Evolutionary conservation across 441 rosid genomes (phyloP).

Genomic region (Sinapis alba): DNA sequence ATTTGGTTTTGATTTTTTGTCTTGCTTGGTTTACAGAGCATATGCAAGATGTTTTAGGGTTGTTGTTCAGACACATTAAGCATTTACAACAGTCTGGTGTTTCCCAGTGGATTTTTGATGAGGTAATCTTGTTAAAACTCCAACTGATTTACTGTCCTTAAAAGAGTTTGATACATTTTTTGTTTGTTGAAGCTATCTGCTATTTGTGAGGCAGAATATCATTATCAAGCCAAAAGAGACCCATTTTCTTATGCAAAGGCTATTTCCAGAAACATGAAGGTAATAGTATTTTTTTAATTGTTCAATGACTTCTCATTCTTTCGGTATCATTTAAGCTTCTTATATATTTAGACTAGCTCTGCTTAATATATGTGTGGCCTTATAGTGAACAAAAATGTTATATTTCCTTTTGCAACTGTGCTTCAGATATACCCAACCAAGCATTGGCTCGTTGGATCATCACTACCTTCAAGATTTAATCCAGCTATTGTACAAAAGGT

Average conservation of each 20-base stretch:
- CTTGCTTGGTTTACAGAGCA: not conserved
- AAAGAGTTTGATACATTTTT: not conserved
- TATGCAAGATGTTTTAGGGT: not conserved
- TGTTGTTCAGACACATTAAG: not conserved
- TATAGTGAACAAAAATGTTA: not conserved
- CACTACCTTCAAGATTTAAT: not conserved
- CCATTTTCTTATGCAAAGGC: not conserved
- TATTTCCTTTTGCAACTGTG: not conserved
- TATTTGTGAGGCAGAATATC: not conserved
- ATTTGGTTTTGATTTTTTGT: not conserved
- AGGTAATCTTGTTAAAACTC: not conserved
- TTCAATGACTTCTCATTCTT: not conserved
- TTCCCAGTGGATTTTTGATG: not conserved
- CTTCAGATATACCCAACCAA: not conserved
- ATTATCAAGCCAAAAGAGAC: not conserved
- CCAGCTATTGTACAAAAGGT: not conserved
- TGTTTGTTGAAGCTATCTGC: not conserved
- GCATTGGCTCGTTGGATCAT: conserved; percentile 3
- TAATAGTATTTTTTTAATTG: not conserved
- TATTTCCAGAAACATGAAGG: not conserved
- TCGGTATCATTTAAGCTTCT: not conserved
- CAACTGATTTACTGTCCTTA: not conserved
- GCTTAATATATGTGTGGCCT: not conserved
- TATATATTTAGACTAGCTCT: not conserved
- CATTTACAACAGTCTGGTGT: conserved; percentile 1